Evolutionary conservation across 306 rosid species (phyloP).

Genomic region (Luffa aegyptiaca): DNA sequence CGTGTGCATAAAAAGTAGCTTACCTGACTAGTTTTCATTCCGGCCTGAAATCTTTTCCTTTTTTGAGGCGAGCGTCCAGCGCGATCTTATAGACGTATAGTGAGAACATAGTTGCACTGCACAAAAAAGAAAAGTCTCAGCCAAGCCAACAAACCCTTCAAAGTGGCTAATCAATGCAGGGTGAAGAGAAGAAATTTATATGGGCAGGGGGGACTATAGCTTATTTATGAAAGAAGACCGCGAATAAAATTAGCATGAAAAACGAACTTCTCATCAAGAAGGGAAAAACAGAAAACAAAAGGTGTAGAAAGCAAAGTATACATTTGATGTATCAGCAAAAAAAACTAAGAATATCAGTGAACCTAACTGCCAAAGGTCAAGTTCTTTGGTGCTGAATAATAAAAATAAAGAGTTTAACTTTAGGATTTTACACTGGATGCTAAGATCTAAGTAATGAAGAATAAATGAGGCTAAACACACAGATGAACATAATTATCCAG

Average conservation of each 20-base stretch:
- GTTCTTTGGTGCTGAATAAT: background rate
- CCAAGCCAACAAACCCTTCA: background rate
- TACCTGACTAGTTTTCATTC: slow-evolving; percentile 6
- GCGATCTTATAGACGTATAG: slow-evolving; percentile 53
- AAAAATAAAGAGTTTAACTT: background rate
- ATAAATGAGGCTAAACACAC: background rate
- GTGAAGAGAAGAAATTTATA: background rate
- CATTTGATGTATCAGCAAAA: background rate
- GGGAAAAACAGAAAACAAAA: background rate
- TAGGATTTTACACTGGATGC: background rate
- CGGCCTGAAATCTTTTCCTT: slow-evolving; percentile 32
- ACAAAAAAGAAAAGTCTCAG: slow-evolving; percentile 17
- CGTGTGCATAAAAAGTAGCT: background rate
- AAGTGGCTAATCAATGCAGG: background rate
- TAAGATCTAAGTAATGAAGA: background rate
- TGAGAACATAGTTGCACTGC: slow-evolving; percentile 67
- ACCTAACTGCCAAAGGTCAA: background rate
- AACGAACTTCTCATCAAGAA: background rate
- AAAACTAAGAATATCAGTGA: background rate
- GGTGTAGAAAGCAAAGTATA: background rate
- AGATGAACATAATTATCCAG: background rate
- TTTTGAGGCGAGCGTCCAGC: slow-evolving; percentile 29
- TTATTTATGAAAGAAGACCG: background rate
- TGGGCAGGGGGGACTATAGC: background rate
- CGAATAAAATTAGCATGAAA: background rate